Evolutionary conservation across 140 eudicot genomes (phyloP), one percentile per base, ranked within the genome.

Genomic region (Anethum foeniculum): DNA sequence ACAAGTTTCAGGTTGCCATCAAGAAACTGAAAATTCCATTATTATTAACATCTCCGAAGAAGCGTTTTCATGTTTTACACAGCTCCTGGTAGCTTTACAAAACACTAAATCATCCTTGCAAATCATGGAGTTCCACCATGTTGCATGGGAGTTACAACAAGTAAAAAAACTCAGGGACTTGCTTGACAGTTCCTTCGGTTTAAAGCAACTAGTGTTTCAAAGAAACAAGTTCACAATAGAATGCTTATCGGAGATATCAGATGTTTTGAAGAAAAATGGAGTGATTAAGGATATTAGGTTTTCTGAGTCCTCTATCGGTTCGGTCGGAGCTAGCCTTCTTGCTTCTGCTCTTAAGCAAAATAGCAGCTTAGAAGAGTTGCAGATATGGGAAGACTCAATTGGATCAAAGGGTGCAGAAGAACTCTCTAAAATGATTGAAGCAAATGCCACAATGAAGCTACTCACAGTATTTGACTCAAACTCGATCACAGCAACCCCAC

Each of bases 341-440:
- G 93, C 96, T 82, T 86, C 96, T 19, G 97, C 93, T 64, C 86
- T 94, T 0, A 92, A 84, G 88, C 84, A 85, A 30, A 92, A 94
- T 76, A 82, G 69, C 21, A 80, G 93, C 83, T 82, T 94, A 82
- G 91, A 94, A 52, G 98, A 92, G 82, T 67, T 92, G 78, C 97
- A 92, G 54, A 90, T 94, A 82, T 90, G 97, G 97, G 97, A 94
- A 77, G 97, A 92, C 82, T 87, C 94, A 0, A 94, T 94, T n/a
- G 94, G 96, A 49, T 86, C 93, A 5, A 90, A 90, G 71, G 97
- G 98, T 16, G 94, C 98, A 30, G 98, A 94, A 82, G 94, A 92
- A 81, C 85, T 94, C 23, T 92, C 98, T 0, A 92, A 89, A 80
- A 90, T 90, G 98, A 92, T 94, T 2, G 98, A 92, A 86, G 91